Evolutionary conservation across 140 eudicot genomes (phyloP), one percentile per base, ranked within the genome.

Genomic region (Oenanthe javanica): DNA sequence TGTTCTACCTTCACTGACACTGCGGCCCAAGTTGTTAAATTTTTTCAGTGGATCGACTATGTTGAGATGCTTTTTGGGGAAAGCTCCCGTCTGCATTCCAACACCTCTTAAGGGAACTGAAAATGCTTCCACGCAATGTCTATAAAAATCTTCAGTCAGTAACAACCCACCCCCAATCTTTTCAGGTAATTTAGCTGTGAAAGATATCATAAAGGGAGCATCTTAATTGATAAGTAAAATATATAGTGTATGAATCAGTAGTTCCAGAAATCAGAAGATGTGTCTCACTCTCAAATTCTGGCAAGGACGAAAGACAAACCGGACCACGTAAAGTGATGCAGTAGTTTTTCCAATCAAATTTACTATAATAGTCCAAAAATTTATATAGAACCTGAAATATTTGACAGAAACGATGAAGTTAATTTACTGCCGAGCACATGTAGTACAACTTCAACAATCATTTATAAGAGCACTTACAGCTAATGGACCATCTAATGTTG

Each of bases 21-120:
- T 92, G 73, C 97, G 97, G 3, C 99, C 99, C 64, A 95, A 91
- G 84, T 95, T 95, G 81, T 95, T 95, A 70, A 86, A 84, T 69
- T 87, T 91, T 84, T 90, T 95, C 77, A 95, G 84, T 9, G 99
- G 99, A 83, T 95, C 99, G 6, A 95, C 83, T 45, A 95, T 89
- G 82, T 95, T 95, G 49, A 95, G 89, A 87, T 87, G 86, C 86
- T 93, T 95, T 42, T 80, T 81, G 63, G 79, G 84, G 80, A 95
- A 92, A 38, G 84, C 64, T 83, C 81, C 79, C 2, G 72, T 57
- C 27, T 61, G 70, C 69, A 78, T 77, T n/a, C 80, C 86, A 67
- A 40, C 83, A 38, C 80, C 87, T 84, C 85, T 89, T 50, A 77
- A 72, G 73, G 93, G 87, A 79, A 83, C 81, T 67, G 95, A 84